Evolutionary conservation across 2,329 filamentous ascomycete genomes (phyloP), one percentile per base, ranked within the genome.

Genomic region (Ophiostoma sp.): DNA sequence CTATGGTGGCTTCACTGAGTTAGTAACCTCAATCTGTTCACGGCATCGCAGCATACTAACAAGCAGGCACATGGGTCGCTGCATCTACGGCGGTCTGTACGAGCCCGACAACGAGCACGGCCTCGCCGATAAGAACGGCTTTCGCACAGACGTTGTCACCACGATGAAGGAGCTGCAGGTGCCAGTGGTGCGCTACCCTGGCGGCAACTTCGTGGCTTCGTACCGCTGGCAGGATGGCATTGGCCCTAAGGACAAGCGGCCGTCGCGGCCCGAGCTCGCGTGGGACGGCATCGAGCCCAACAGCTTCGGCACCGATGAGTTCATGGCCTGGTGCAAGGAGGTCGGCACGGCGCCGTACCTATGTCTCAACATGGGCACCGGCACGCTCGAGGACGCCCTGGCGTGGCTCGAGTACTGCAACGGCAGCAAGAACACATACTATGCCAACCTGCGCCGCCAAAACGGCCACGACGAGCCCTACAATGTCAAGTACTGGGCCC

Each of bases 321-420:
- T 95, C 78, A 86, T 95, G 83, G 83, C 88, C 73, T 94, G 90
- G 90, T 92, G 91, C 71, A 83, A 88, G 72, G 80, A 85, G 9
- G 85, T 93, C 7, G 86, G 86, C 38, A 89, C 90, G 0, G 89
- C 93, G 80, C 91, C 91, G 4, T 95, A 93, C 76, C 82, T 95
- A 55, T 89, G 86, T 71, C 80, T 95, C 69, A 95, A 95, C 80
- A 89, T 95, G 77, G 91, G 91, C 68, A 95, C 91, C 2, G 91
- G 89, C 70, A 87, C 81, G 52, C 78, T 80, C 4, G 77, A 81
- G 70, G 79, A 81, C 77, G 84, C 81, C 1, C 82, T 94, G 44
- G 90, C 83, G 11, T 95, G 91, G 91, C 81, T 95, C 27, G 91
- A 95, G 76, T 95, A 95, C 80, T 95, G 92, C 81, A 95, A 95